phyloP scores from a whole-genome alignment of 1,284 basidiomycete genomes.

The Cutaneotrichosporon sp. region DNA sequence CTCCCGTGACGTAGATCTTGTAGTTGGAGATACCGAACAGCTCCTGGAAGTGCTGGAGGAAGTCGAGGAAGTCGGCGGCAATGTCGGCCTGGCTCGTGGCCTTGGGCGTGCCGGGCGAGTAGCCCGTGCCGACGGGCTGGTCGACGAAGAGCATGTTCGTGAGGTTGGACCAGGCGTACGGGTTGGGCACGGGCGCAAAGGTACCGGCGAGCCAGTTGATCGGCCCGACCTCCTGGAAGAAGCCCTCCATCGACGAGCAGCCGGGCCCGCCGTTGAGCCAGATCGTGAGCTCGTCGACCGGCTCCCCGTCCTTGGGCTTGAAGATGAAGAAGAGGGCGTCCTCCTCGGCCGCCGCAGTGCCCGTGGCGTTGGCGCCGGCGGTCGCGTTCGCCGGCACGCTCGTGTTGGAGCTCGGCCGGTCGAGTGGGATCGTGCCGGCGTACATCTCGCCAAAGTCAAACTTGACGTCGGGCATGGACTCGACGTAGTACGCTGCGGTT shows the following conservation, averaged over 20 bases:
- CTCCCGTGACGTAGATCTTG: slow-evolving; percentile 41
- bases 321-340: slow-evolving; percentile 30
- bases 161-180: slow-evolving; percentile 77
- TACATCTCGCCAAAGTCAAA: slow-evolving; percentile 33
- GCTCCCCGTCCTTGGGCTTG: slow-evolving; percentile 26
- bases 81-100: slow-evolving; percentile 55
- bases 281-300: slow-evolving; percentile 37
- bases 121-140: slow-evolving; percentile 81
- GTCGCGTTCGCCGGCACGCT: background rate
- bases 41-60: slow-evolving; percentile 29
- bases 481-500: slow-evolving; percentile 25
- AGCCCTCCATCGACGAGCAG: slow-evolving; percentile 74
- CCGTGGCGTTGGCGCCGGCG: background rate
- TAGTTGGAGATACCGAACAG: slow-evolving; percentile 29
- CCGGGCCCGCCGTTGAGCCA: slow-evolving; percentile 32
- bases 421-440: slow-evolving; percentile 28
- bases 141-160: slow-evolving; percentile 53
- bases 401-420: slow-evolving; percentile 1
- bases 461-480: slow-evolving; percentile 27
- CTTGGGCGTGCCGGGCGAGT: slow-evolving; percentile 69
- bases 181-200: slow-evolving; percentile 66
- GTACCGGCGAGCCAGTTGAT: slow-evolving; percentile 68
- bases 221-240: slow-evolving; percentile 80
- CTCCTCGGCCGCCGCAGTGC: background rate
- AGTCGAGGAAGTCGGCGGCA: slow-evolving; percentile 44